These are phyloP conservation scores for Verbascum thapsus DNA, from an alignment of 257 asterid genomes.

Conservation along the genomic window DNA sequence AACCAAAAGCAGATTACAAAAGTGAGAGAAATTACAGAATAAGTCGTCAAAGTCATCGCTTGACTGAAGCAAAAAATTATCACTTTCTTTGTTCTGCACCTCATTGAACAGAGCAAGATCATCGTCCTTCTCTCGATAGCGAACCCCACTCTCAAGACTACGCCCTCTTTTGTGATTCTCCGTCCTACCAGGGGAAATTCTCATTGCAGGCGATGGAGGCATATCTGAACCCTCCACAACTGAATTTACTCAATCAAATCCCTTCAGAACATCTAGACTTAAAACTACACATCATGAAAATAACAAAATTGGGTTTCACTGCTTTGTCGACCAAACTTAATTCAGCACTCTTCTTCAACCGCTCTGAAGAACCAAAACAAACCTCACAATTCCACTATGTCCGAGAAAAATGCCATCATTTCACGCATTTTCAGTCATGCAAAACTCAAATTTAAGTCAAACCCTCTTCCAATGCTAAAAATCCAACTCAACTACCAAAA, in stretches of 20 bases:
- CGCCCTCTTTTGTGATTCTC: conserved; percentile 85
- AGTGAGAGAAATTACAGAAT: conserved; percentile 61
- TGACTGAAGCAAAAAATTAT: conserved; percentile 81
- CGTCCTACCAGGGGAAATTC: conserved; percentile 75
- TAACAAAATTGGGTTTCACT: conserved; percentile 20
- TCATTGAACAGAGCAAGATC: conserved; percentile 93
- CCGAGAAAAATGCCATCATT: conserved; percentile 30
- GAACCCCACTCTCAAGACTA: conserved; percentile 80
- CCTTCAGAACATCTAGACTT: conserved; percentile 32
- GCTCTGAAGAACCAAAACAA: conserved; percentile 33
- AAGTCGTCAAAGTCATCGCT: conserved; percentile 78
- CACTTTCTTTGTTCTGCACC: conserved; percentile 79
- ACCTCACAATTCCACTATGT: conserved; percentile 28
- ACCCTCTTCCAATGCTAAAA: conserved; percentile 18
- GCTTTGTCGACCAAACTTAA: neutral
- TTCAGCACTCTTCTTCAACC: conserved; percentile 29
- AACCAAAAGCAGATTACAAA: conserved; percentile 30
- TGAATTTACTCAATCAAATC: conserved; percentile 36
- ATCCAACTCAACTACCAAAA: conserved; percentile 25
- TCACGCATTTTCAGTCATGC: conserved; percentile 15
- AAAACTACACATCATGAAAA: conserved; percentile 35
- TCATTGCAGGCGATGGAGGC: conserved; percentile 91
- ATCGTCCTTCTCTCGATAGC: conserved; percentile 62
- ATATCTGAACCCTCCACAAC: conserved; percentile 38
- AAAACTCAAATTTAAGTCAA: conserved; percentile 23